Evolutionary conservation across 176 grass and related monocot genomes (phyloP).

Genomic region (Bolboschoenus planiculmis): DNA sequence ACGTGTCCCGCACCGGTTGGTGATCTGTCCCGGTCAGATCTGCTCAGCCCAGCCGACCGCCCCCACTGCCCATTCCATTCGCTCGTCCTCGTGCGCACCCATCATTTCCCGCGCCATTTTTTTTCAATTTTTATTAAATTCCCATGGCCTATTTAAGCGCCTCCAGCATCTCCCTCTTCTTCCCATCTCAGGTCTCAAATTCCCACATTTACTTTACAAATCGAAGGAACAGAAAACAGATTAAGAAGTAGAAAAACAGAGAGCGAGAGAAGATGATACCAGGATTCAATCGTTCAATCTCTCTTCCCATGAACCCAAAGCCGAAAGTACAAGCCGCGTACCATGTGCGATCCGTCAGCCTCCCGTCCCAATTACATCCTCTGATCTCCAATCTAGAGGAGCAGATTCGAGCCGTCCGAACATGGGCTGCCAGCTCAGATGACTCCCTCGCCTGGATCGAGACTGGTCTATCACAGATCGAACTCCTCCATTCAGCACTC

Average conservation of each 20-base stretch:
- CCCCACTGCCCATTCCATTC: neutral
- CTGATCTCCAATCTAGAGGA: constrained; percentile 35
- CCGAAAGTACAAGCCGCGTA: neutral
- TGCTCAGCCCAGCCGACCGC: neutral
- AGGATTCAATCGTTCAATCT: constrained; percentile 41
- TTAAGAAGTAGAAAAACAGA: neutral
- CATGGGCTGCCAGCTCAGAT: constrained; percentile 29
- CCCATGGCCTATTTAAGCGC: neutral
- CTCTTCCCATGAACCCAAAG: constrained; percentile 32
- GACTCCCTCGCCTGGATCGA: constrained; percentile 4
- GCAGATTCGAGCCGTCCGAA: constrained; percentile 32
- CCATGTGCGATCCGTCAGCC: constrained; percentile 44
- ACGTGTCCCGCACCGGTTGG: neutral
- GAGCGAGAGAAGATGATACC: constrained; percentile 27
- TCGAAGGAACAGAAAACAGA: neutral
- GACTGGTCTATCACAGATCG: constrained; percentile 19
- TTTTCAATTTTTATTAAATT: neutral
- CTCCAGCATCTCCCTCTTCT: neutral
- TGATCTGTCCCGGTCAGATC: neutral
- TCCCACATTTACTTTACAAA: neutral
- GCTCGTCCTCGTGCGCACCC: neutral
- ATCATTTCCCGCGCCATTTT: neutral
- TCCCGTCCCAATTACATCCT: constrained; percentile 36
- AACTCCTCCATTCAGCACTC: constrained; percentile 31
- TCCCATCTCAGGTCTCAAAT: neutral